Base-by-base conservation (phyloP, 805 yeast genomes). In the Brettanomyces sp. region DNA sequence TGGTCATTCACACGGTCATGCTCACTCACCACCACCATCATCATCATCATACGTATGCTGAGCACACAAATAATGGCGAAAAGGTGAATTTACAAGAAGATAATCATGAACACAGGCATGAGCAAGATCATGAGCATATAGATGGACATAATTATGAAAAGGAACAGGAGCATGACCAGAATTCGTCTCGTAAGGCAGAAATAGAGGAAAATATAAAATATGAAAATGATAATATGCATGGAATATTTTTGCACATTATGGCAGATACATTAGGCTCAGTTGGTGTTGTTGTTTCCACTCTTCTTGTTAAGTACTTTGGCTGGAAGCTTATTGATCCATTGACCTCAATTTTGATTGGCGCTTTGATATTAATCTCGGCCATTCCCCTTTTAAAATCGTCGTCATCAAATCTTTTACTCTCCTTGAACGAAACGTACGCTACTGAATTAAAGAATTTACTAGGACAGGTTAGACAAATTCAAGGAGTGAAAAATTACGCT, bases 221-320 rank as follows among this genome's bases (percentile, higher is more conserved):
- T 44, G 58, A 69, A 61, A 73, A 71, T 50, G 80, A 77, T 53
- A 91, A 91, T 61, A 85, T 91, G 95, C 80, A 83, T 47, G 99
- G 99, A 12, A 87, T 93, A 4, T 93, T 93, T 57, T 68, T 93
- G 40, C 99, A 93, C 56, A 85, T 93, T 30, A 60, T 93, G 40
- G 99, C 99, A 0, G 99, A 93, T 57, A 90, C 98, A 0, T 68
- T 93, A 37, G 99, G 99, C 0, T 91, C 98, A 0, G 95, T 90
- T 0, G 98, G 98, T 5, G 99, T 95, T 14, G 90, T 93, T n/a
- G 63, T 88, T 1, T 89, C 97, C 0, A 91, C 99, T 0, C 45
- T 88, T 4, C 65, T 93, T 36, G 85, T 91, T 7, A 78, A 81
- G 48, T 56, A 79, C 33, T 65, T 74, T 8, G 77, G 79, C 14